phyloP scores from a whole-genome alignment of 805 yeast genomes.

The Schwanniomyces vanrijiae region DNA sequence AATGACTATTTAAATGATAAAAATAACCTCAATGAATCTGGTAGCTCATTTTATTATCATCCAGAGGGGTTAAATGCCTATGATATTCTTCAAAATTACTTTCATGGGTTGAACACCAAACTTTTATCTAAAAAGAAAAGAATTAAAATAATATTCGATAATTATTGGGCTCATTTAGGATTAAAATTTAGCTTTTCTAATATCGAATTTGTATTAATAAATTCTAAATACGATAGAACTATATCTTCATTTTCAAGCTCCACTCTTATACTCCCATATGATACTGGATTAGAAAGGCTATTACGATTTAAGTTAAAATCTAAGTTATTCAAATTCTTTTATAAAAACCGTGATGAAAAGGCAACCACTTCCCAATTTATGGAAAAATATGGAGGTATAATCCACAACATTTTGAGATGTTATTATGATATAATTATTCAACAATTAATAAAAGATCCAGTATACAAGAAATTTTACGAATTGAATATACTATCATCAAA shows the following conservation, averaged over 20 bases:
- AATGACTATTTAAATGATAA: not conserved
- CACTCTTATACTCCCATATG: slow-evolving; percentile 10
- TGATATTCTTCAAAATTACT: slow-evolving; percentile 14
- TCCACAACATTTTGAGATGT: slow-evolving; percentile 6
- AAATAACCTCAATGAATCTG: not conserved
- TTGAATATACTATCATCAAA: slow-evolving; percentile 8
- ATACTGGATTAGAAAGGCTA: slow-evolving; percentile 16
- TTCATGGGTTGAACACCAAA: slow-evolving; percentile 13
- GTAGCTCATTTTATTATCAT: slow-evolving; percentile 12
- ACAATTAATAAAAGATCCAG: slow-evolving; percentile 6
- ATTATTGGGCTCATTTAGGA: slow-evolving; percentile 13
- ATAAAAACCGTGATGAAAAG: slow-evolving; percentile 2
- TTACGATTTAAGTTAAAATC: slow-evolving; percentile 13
- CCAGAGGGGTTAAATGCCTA: slow-evolving; percentile 19
- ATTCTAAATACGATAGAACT: slow-evolving; percentile 13
- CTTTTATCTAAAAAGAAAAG: slow-evolving; percentile 9
- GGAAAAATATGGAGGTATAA: slow-evolving; percentile 5
- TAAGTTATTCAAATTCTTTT: slow-evolving; percentile 10
- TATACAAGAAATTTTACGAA: slow-evolving; percentile 5
- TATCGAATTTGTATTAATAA: slow-evolving; percentile 13
- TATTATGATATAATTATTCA: slow-evolving; percentile 9
- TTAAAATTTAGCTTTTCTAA: slow-evolving; percentile 10
- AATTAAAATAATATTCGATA: slow-evolving; percentile 17
- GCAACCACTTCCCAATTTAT: not conserved
- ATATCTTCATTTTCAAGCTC: slow-evolving; percentile 9